Evolutionary conservation across 2,329 filamentous ascomycete species (phyloP).

Genomic region (Pestalotiopsis sp.): DNA sequence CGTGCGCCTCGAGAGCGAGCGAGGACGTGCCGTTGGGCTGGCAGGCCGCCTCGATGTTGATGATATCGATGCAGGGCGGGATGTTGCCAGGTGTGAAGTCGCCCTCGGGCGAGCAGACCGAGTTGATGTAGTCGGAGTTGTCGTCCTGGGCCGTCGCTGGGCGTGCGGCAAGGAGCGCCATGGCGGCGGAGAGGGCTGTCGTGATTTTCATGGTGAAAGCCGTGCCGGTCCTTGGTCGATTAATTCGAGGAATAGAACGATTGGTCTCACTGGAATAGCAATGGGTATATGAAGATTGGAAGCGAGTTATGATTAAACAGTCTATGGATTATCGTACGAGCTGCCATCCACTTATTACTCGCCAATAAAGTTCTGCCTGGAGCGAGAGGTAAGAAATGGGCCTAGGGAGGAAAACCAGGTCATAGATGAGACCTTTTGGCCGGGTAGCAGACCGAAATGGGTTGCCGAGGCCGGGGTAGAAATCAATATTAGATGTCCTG

Average conservation of each 20-base stretch:
- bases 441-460: slow-evolving; percentile 5
- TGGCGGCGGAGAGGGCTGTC: neutral
- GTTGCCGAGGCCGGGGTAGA: neutral
- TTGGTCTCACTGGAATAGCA: neutral
- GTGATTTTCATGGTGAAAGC: neutral
- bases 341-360: neutral
- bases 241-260: neutral
- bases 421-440: neutral
- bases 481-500: neutral
- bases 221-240: neutral
- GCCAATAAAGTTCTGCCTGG: neutral
- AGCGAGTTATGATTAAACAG: neutral
- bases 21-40: slow-evolving; percentile 29
- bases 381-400: neutral
- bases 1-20: slow-evolving; percentile 28
- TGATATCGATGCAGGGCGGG: slow-evolving; percentile 32
- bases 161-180: slow-evolving; percentile 9
- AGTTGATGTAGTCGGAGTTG: slow-evolving; percentile 14
- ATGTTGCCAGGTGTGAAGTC: neutral
- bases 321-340: neutral
- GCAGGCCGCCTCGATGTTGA: slow-evolving; percentile 31
- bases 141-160: neutral
- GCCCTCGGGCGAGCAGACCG: slow-evolving; percentile 13
- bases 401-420: neutral
- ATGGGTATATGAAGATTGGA: neutral